These are phyloP conservation scores for Ceratobasidium sp. DNA, from an alignment of 1,284 basidiomycete genomes.

Conservation along the genomic window DNA sequence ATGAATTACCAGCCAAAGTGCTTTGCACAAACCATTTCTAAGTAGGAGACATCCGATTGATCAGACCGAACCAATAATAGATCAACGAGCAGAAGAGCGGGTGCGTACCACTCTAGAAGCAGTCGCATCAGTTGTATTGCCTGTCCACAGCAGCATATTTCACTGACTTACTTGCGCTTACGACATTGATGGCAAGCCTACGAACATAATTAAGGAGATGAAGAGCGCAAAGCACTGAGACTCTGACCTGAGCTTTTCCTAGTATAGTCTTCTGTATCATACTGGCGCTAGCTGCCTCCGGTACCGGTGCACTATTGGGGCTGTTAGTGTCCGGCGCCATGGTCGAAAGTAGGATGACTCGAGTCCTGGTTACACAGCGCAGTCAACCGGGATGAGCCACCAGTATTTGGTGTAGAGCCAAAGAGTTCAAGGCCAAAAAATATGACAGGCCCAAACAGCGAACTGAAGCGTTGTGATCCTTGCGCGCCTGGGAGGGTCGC, in stretches of 20 bases:
- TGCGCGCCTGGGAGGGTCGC: not conserved
- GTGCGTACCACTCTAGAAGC: conserved; percentile 17
- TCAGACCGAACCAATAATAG: not conserved
- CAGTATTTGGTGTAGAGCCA: not conserved
- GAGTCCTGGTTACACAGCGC: no score
- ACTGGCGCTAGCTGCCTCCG: not conserved
- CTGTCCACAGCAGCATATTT: not conserved
- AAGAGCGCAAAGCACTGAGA: not conserved
- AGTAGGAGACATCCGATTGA: not conserved
- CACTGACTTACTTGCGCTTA: conserved; percentile 26
- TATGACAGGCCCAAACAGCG: not conserved
- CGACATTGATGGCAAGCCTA: conserved; percentile 35
- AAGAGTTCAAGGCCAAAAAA: no score
- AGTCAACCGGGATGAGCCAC: not conserved
- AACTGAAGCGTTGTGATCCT: not conserved
- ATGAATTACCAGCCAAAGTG: not conserved
- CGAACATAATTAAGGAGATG: not conserved
- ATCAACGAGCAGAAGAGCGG: not conserved
- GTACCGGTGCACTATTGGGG: not conserved
- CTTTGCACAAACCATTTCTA: conserved; percentile 22
- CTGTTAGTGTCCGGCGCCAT: not conserved
- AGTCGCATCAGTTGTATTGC: conserved; percentile 1
- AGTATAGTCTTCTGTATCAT: not conserved
- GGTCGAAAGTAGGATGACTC: not conserved
- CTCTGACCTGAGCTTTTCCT: conserved; percentile 6